Evolutionary conservation across 176 grass and related monocot genomes (phyloP).

Genomic region (Saccharum officinarum): DNA sequence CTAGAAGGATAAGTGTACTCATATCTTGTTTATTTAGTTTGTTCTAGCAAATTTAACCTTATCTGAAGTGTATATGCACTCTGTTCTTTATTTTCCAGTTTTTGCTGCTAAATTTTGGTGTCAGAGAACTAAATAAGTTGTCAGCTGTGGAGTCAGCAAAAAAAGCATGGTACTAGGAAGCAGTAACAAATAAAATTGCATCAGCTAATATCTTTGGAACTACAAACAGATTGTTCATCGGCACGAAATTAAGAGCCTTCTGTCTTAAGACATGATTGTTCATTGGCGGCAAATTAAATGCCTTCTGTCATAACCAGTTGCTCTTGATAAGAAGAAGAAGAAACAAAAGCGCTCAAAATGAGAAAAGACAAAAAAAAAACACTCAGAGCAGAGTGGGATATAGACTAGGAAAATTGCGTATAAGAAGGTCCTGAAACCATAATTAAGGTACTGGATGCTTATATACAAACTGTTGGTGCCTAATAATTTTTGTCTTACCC

Average conservation of each 20-base stretch:
- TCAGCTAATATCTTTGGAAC: slow-evolving; percentile 63
- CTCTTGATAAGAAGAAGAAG: not conserved
- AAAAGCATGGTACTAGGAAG: slow-evolving; percentile 26
- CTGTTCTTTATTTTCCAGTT: not conserved
- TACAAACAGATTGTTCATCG: slow-evolving; percentile 40
- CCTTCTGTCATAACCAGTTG: not conserved
- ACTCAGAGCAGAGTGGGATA: not conserved
- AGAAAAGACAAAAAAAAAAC: not conserved
- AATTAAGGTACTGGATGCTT: not conserved
- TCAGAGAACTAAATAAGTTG: not conserved
- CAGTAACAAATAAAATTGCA: slow-evolving; percentile 37
- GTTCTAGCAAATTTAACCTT: not conserved
- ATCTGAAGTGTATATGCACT: not conserved
- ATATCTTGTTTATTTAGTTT: not conserved
- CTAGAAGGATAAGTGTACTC: no score
- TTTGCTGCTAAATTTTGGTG: not conserved
- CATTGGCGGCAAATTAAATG: slow-evolving; percentile 26
- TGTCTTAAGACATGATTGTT: slow-evolving; percentile 80
- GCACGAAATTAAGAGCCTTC: slow-evolving; percentile 54
- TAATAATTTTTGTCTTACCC: not conserved
- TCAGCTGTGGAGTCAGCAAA: not conserved
- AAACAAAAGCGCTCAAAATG: not conserved
- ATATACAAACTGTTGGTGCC: not conserved
- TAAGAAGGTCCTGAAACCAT: not conserved
- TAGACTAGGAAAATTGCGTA: no score